Percentiles rank a stretch among this genome's conserved stretches.
Evolutionary conservation across 2,329 filamentous ascomycete species (phyloP).

Genomic region (Mycogone perniciosa): DNA sequence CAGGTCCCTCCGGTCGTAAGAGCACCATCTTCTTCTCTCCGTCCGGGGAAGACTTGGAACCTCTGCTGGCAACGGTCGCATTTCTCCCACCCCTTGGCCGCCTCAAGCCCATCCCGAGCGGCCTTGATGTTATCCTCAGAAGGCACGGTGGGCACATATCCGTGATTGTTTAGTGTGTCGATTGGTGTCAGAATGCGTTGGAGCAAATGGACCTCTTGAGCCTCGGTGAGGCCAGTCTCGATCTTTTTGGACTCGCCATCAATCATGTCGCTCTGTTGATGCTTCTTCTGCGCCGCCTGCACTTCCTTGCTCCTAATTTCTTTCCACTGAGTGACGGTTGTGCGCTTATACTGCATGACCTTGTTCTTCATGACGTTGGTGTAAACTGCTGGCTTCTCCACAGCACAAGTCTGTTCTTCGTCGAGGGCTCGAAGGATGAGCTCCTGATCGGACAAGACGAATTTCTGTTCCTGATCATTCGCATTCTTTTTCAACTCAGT

Average conservation of each 20-base stretch:
- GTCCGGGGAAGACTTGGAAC: conserved; percentile 88
- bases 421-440: conserved; percentile 65
- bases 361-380: conserved; percentile 76
- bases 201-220: conserved; percentile 63
- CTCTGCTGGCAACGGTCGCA: conserved; percentile 82
- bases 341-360: conserved; percentile 69
- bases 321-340: conserved; percentile 67
- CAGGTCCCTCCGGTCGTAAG: conserved; percentile 73
- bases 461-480: conserved; percentile 41
- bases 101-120: conserved; percentile 57
- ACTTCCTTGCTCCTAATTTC: conserved; percentile 46
- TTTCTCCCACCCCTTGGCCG: conserved; percentile 71
- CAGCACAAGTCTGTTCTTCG: conserved; percentile 70
- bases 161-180: conserved; percentile 55
- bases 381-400: conserved; percentile 65
- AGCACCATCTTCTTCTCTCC: conserved; percentile 67
- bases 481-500: conserved; percentile 48
- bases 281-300: conserved; percentile 24
- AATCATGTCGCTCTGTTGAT: conserved; percentile 25
- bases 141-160: conserved; percentile 69
- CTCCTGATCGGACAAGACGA: conserved; percentile 57
- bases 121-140: conserved; percentile 58
- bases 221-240: conserved; percentile 60
- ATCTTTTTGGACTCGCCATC: conserved; percentile 44
- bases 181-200: conserved; percentile 58